Evolutionary conservation across 805 yeast species (phyloP), one percentile per base, ranked within the genome.

Genomic region (Pichia sporocuriosa): DNA sequence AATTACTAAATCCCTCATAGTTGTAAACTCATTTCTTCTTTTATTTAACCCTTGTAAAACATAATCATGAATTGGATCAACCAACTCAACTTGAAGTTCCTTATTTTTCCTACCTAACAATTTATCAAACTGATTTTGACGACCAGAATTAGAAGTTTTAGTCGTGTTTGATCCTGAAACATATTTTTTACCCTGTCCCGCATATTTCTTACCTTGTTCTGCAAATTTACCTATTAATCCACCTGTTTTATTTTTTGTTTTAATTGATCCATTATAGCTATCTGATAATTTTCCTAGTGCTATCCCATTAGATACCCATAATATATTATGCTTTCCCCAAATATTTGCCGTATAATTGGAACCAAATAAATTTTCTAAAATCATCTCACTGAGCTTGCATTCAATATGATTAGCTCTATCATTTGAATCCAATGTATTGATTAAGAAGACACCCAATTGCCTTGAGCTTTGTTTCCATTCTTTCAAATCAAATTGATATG

Each of bases 61-160:
- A 53, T 66, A 73, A 44, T 73, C 77, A 55, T 75, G 80, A 26
- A 75, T 66, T 1, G 81, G 81, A 50, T 75, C 77, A 47, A 64
- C 65, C 6, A 75, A 54, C 6, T 57, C 62, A 10, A 75, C 68
- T 20, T 60, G 60, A 8, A 61, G 58, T 50, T 73, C 79, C 37
- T 67, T 72, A 35, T 68, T 69, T 27, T 65, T 50, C 38, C 75
- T 58, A 4, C 80, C 80, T 16, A 76, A 52, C 22, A 76, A 56
- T 50, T 72, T 73, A 38, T 73, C 64, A 55, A 59, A 52, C 35
- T 56, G 59, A 26, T 45, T 43, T 42, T 59, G 64, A 37, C 55
- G 54, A 27, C 57, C 54, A 2, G 43, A 20, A 22, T 46, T 46
- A 3, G 43, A 37, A n/a, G 37, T 19, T n/a, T 40, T 40, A 4